Evolutionary conservation across 306 rosid species (phyloP).

Genomic region (Alnus glutinosa): DNA sequence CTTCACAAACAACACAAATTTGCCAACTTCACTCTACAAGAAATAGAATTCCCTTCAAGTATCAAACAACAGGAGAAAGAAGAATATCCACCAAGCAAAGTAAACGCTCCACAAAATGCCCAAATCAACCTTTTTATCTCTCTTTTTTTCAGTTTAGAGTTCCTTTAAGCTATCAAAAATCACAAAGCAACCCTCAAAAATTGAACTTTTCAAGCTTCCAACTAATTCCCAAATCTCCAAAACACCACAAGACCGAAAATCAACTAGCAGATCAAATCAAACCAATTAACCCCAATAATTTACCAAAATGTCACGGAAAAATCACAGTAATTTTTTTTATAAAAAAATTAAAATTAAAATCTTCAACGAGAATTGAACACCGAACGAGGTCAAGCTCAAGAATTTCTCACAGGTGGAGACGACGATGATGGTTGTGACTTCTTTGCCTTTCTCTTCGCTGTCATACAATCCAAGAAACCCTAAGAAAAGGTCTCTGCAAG

Average conservation of each 20-base stretch:
- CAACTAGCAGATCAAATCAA: not conserved
- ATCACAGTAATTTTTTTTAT: not conserved
- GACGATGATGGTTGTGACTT: conserved; percentile 10
- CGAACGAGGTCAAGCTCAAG: not conserved
- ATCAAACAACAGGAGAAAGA: not conserved
- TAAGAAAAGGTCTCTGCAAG: conserved; percentile 21
- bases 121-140: not conserved
- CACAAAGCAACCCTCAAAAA: conserved; percentile 1
- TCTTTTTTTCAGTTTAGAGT: not conserved
- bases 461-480: conserved; percentile 27
- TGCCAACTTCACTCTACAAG: not conserved
- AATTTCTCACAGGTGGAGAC: conserved; percentile 22
- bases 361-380: not conserved
- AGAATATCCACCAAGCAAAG: conserved; percentile 1
- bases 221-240: not conserved
- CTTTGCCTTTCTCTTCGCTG: not conserved
- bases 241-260: not conserved
- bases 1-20: conserved; percentile 4
- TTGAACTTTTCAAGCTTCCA: not conserved
- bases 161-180: not conserved
- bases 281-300: conserved; percentile 12
- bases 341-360: not conserved
- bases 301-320: conserved; percentile 7
- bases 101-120: conserved; percentile 15
- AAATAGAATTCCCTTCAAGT: not conserved